Percentiles rank a stretch among this genome's conserved stretches.
These are phyloP conservation scores for Diaporthe helianthi DNA, from an alignment of 2,329 filamentous ascomycete species.

Conservation along the genomic window DNA sequence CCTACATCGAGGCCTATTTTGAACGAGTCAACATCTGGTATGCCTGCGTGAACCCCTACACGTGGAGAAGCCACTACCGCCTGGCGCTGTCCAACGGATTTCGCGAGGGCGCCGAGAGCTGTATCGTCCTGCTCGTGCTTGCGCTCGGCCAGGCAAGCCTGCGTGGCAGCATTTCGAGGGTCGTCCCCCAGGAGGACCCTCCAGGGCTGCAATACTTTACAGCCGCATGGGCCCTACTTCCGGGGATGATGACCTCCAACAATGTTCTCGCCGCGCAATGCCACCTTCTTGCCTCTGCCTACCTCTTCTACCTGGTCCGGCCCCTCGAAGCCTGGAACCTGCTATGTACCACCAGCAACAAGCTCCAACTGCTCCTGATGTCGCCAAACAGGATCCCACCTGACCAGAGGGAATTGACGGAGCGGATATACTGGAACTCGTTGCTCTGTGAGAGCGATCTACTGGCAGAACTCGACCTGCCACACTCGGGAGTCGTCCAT, in stretches of 20 bases:
- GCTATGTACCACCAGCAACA: slow-evolving; percentile 80
- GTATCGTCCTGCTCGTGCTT: slow-evolving; percentile 79
- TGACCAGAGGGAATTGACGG: slow-evolving; percentile 74
- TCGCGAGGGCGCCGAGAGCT: slow-evolving; percentile 80
- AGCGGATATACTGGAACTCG: slow-evolving; percentile 85
- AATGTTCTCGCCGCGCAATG: slow-evolving; percentile 81
- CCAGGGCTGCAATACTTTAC: slow-evolving; percentile 82
- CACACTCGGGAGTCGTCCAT: slow-evolving; percentile 82
- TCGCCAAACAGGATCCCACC: slow-evolving; percentile 74
- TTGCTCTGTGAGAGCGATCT: slow-evolving; percentile 82
- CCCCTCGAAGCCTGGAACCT: slow-evolving; percentile 85
- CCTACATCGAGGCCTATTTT: slow-evolving; percentile 82
- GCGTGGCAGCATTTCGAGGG: slow-evolving; percentile 76
- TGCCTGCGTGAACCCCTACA: slow-evolving; percentile 83
- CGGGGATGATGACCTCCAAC: slow-evolving; percentile 80
- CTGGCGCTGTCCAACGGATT: slow-evolving; percentile 79
- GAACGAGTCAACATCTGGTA: slow-evolving; percentile 85
- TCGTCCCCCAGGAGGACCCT: slow-evolving; percentile 72
- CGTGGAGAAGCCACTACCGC: slow-evolving; percentile 78
- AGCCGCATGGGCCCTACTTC: slow-evolving; percentile 79
- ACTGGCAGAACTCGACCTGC: slow-evolving; percentile 79
- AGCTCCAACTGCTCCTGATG: slow-evolving; percentile 79
- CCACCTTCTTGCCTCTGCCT: slow-evolving; percentile 80
- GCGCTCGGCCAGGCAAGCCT: slow-evolving; percentile 79
- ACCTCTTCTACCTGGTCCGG: slow-evolving; percentile 82